Conservation (phyloP, 495 filamentous ascomycete genomes). For the Podospora pseudopauciseta region DNA sequence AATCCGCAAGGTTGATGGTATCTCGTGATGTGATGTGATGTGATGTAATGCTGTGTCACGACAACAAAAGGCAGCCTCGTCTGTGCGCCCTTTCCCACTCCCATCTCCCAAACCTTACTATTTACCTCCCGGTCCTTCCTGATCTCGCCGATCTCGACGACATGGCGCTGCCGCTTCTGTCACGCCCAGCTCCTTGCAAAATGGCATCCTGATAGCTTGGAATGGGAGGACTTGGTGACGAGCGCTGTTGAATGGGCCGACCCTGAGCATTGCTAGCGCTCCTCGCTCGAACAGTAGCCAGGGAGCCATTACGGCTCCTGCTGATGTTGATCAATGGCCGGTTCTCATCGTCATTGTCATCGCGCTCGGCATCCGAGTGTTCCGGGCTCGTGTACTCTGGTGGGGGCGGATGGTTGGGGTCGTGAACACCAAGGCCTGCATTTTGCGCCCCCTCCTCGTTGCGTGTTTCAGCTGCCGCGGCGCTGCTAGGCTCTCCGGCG, state of each 20-base stretch:
- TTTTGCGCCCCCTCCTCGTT: constrained; percentile 35
- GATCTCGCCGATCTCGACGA: constrained; percentile 23
- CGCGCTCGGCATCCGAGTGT: constrained; percentile 46
- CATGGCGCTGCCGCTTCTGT: constrained; percentile 43
- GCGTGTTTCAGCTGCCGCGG: constrained; percentile 36
- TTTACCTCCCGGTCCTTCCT: constrained; percentile 18
- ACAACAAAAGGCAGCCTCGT: neutral
- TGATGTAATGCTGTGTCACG: neutral
- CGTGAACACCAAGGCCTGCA: constrained; percentile 36
- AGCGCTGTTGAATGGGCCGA: constrained; percentile 7
- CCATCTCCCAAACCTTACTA: neutral
- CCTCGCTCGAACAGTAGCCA: constrained; percentile 39
- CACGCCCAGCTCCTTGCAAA: constrained; percentile 46
- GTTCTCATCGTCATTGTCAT: constrained; percentile 47
- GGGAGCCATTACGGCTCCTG: constrained; percentile 42
- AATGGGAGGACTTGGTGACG: constrained; percentile 48
- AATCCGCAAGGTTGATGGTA: neutral
- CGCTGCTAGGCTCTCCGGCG: constrained; percentile 68
- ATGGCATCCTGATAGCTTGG: constrained; percentile 68
- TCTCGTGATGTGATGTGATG: neutral
- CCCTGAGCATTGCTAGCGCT: constrained; percentile 15
- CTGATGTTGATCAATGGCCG: constrained; percentile 37
- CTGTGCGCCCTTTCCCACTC: neutral
- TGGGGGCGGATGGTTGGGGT: constrained; percentile 49
- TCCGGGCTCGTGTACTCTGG: constrained; percentile 74